Base-by-base conservation (phyloP, 768 basidiomycete species). In the Suillus lakei region DNA sequence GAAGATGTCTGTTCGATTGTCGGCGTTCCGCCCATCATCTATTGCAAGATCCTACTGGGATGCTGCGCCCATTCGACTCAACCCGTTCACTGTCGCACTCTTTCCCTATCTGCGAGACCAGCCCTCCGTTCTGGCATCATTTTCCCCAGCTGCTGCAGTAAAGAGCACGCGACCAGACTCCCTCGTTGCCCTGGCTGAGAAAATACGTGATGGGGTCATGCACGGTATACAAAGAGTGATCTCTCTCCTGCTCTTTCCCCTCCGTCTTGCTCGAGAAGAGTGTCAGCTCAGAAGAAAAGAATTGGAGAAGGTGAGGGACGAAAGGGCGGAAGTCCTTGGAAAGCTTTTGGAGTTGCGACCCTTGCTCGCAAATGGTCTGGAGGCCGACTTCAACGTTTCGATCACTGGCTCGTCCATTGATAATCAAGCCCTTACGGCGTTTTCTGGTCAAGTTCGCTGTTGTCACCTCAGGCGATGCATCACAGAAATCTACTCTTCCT, bases 321-420 rank as follows among this genome's bases (percentile, higher is more conserved):
- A 87, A 68, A 83, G 87, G 5, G 93, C 93, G 0, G 82, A 88
- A 68, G 78, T 82, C 8, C 83, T 96, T 5, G 94, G 94, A 1
- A 74, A 76, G 3, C 82, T 96, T 7, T 80, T 88, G 1, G 81
- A 79, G 48, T 79, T 87, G 71, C 84, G 91, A 26, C 81, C 82
- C 10, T 63, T 73, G 8, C 76, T 90, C n/a, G 71, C 78, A 18
- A 64, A 69, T 16, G 73, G 80, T 28, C 68, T 85, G 23, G 50
- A 69, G 58, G 41, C 70, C 60, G 53, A 62, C 28, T 58, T 5
- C 34, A 60, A 60, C 12, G 53, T 51, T 51, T 23, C 23, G 21
- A 23, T 18, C 5, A 13, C 58, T 30, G n/a, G 28, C 41, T 54
- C 67, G 9, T 34, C 18, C 16, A 43, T 65, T 30, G 55, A 67